Evolutionary conservation across 2,329 filamentous ascomycete species (phyloP).

Genomic region (Fusarium bactridioides): DNA sequence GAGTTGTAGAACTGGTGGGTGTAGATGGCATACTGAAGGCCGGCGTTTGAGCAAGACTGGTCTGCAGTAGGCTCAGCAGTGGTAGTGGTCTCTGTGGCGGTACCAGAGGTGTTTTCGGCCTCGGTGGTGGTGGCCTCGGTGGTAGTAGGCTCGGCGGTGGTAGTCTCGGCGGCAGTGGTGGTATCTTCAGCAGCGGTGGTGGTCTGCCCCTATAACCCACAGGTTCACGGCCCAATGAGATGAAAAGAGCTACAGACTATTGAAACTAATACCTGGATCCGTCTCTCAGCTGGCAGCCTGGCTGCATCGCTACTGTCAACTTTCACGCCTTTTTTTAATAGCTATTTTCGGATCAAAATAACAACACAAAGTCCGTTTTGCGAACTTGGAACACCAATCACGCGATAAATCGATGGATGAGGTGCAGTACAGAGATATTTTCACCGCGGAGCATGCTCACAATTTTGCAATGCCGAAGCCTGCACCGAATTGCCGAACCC

Average conservation of each 20-base stretch:
- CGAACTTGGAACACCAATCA: not conserved
- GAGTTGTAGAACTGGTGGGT: not conserved
- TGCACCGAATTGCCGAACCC: not conserved
- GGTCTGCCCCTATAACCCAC: not conserved
- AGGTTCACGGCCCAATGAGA: not conserved
- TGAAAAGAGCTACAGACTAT: no score
- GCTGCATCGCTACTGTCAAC: not conserved
- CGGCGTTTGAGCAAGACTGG: conserved; percentile 3
- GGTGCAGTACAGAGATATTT: not conserved
- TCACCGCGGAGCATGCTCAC: not conserved
- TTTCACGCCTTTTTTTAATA: not conserved
- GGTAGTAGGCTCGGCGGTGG: not conserved
- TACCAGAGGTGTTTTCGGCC: not conserved
- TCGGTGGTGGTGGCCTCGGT: not conserved
- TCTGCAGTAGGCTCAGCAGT: not conserved
- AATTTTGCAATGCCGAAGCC: not conserved
- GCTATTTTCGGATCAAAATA: not conserved
- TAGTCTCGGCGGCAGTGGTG: not conserved
- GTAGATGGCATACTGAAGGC: conserved; percentile 7
- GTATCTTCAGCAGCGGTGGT: no score
- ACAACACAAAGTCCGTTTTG: no score
- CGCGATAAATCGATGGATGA: not conserved
- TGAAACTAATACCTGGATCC: not conserved
- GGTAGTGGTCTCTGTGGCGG: not conserved
- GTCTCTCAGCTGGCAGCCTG: not conserved